Evolutionary conservation across 1,284 basidiomycete species (phyloP).

Genomic region (Ustilago bromivora): DNA sequence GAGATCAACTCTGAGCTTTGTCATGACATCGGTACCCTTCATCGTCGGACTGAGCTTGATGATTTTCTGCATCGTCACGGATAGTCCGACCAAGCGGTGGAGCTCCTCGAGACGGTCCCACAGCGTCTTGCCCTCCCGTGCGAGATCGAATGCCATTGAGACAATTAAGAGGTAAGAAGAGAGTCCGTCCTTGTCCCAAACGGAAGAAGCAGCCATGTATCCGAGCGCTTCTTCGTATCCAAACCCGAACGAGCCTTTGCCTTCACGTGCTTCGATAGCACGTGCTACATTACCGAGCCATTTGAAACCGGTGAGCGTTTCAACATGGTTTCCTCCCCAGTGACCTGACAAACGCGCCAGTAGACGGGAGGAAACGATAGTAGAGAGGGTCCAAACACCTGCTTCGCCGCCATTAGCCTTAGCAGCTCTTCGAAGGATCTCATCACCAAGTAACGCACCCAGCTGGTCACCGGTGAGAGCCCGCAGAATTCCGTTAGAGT

Average conservation of each 20-base stretch:
- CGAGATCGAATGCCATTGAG: constrained; percentile 54
- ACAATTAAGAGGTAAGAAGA: constrained; percentile 57
- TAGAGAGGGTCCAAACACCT: constrained; percentile 50
- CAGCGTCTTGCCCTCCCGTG: constrained; percentile 48
- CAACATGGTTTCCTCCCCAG: constrained; percentile 50
- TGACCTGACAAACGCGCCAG: constrained; percentile 53
- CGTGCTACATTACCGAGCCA: constrained; percentile 62
- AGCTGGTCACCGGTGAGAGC: constrained; percentile 62
- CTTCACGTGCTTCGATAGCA: constrained; percentile 42
- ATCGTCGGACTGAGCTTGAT: constrained; percentile 57
- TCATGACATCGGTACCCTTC: constrained; percentile 58
- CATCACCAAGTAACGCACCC: constrained; percentile 59
- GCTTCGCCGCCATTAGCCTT: constrained; percentile 24
- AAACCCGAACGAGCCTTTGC: constrained; percentile 53
- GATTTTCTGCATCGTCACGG: constrained; percentile 59
- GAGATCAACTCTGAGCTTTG: constrained; percentile 50
- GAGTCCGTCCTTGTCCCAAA: constrained; percentile 65
- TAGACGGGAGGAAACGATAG: constrained; percentile 58
- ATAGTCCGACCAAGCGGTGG: constrained; percentile 52
- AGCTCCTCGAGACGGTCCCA: constrained; percentile 62
- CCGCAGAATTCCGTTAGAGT: constrained; percentile 41
- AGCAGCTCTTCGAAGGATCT: constrained; percentile 52
- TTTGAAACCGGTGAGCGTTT: constrained; percentile 65
- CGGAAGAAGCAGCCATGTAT: constrained; percentile 58
- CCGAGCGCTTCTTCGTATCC: constrained; percentile 66